phyloP scores from a whole-genome alignment of 768 basidiomycete species.

The Serendipita sp. region DNA sequence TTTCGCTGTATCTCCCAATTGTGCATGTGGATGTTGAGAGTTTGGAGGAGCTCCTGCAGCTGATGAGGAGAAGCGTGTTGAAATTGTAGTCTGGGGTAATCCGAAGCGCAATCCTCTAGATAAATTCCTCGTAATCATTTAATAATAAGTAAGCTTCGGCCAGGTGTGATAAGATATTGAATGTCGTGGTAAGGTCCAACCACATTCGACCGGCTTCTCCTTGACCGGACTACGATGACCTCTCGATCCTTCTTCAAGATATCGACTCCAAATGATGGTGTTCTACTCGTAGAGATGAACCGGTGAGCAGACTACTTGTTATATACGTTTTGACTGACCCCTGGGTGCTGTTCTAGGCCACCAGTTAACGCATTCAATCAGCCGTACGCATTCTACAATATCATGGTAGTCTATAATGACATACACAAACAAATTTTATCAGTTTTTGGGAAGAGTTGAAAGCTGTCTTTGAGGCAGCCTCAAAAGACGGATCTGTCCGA shows the following conservation, averaged over 20 bases:
- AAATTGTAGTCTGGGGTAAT: neutral
- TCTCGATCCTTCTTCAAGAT: constrained; percentile 16
- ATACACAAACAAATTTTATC: neutral
- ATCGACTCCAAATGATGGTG: constrained; percentile 21
- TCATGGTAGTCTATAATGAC: neutral
- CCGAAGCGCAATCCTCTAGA: neutral
- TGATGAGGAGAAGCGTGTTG: neutral
- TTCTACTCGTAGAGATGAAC: constrained; percentile 25
- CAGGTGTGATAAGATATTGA: neutral
- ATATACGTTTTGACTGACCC: neutral
- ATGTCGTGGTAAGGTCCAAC: neutral
- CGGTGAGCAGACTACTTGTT: constrained; percentile 16
- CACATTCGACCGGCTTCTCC: neutral
- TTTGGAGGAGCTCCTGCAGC: neutral
- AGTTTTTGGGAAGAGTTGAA: constrained; percentile 67
- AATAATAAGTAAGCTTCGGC: neutral
- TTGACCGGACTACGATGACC: neutral
- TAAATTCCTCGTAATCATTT: neutral
- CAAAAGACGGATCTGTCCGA: constrained; percentile 39
- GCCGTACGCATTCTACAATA: constrained; percentile 21
- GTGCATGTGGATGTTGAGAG: neutral
- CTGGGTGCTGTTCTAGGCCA: constrained; percentile 20
- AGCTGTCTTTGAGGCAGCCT: constrained; percentile 39
- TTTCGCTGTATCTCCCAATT: neutral
- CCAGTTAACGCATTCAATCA: constrained; percentile 54